These are phyloP conservation scores for Alternaria atra DNA, from an alignment of 2,329 filamentous ascomycete species.

Conservation along the genomic window DNA sequence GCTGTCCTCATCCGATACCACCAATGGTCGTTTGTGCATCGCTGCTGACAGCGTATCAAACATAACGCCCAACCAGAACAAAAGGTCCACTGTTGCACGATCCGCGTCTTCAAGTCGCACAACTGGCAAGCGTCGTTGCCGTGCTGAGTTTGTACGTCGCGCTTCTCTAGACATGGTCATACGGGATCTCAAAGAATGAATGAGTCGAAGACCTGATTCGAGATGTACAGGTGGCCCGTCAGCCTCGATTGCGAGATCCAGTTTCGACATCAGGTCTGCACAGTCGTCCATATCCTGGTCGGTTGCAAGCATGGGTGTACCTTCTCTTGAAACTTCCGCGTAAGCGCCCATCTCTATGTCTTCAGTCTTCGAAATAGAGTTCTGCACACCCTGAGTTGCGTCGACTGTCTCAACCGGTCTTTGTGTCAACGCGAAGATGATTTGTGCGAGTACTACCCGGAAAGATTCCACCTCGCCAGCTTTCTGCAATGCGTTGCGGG, in stretches of 20 bases:
- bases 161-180: constrained; percentile 35
- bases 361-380: not conserved
- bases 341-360: not conserved
- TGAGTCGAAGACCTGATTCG: constrained; percentile 52
- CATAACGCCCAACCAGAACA: constrained; percentile 69
- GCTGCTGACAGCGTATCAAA: constrained; percentile 66
- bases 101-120: constrained; percentile 46
- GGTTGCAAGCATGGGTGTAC: constrained; percentile 1
- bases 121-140: constrained; percentile 21
- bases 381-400: not conserved
- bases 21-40: constrained; percentile 59
- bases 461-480: constrained; percentile 56
- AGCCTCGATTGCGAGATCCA: constrained; percentile 45
- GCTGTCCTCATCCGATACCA: constrained; percentile 59
- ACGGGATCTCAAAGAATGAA: constrained; percentile 48
- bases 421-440: constrained; percentile 58
- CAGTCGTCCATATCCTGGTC: constrained; percentile 36
- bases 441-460: constrained; percentile 56
- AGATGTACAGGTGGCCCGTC: constrained; percentile 52
- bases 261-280: constrained; percentile 41
- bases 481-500: constrained; percentile 50
- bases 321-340: not conserved
- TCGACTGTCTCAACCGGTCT: constrained; percentile 44
- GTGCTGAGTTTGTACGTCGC: constrained; percentile 20
- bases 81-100: constrained; percentile 60